Conservation (phyloP, 2,329 filamentous ascomycete genomes). For the Nectriaceae sp. region DNA sequence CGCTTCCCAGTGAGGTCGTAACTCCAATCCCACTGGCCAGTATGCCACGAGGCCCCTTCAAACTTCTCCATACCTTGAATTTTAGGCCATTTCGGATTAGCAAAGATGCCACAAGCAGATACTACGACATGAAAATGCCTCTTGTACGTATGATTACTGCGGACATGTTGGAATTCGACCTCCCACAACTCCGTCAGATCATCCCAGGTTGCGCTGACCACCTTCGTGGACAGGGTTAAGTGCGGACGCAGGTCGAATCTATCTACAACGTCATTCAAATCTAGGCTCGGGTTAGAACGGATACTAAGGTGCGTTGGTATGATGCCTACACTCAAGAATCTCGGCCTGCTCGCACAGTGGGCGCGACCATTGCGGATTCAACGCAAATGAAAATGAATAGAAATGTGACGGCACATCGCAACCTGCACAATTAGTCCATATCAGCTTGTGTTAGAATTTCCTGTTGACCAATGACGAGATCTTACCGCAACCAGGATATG, state of each 20-base stretch:
- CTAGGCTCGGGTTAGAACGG: background rate
- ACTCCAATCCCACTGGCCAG: constrained; percentile 5
- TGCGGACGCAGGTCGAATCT: constrained; percentile 9
- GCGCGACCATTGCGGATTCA: constrained; percentile 41
- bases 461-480: too few species aligned
- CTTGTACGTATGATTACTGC: too few species aligned
- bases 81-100: constrained; percentile 2
- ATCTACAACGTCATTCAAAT: constrained; percentile 11
- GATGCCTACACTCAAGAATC: constrained; percentile 34
- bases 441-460: too few species aligned
- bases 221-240: constrained; percentile 5
- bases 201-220: constrained; percentile 7
- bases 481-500: constrained; percentile 19
- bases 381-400: constrained; percentile 45
- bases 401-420: constrained; percentile 29
- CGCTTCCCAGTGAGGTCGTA: constrained; percentile 3
- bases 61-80: constrained; percentile 8
- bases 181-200: background rate
- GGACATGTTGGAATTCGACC: constrained; percentile 1
- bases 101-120: constrained; percentile 6
- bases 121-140: constrained; percentile 4
- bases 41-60: constrained; percentile 5
- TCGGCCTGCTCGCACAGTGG: constrained; percentile 37
- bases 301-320: too few species aligned
- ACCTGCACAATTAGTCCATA: too few species aligned